phyloP scores from a whole-genome alignment of 1,139 yeast species.

The Yamadazyma pseudoaaseri region DNA sequence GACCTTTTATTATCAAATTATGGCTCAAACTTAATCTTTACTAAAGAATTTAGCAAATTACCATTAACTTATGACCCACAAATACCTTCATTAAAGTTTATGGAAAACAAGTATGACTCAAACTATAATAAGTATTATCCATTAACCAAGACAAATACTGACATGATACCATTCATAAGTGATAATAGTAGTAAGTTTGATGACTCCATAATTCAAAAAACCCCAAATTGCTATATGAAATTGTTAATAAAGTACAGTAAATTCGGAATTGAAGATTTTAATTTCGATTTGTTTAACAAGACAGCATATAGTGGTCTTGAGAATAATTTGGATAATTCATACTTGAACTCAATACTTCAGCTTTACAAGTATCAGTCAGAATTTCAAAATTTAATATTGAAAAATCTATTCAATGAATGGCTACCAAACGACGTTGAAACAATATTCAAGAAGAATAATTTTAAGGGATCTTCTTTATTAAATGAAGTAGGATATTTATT shows the following conservation, averaged over 20 bases:
- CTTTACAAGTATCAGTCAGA: conserved; percentile 77
- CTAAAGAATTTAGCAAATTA: conserved; percentile 50
- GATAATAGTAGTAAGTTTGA: conserved; percentile 45
- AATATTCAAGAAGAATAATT: conserved; percentile 25
- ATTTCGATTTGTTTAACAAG: conserved; percentile 77
- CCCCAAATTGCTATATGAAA: conserved; percentile 74
- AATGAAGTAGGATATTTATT: conserved; percentile 85
- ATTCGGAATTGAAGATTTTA: conserved; percentile 94
- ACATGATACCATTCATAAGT: conserved; percentile 68
- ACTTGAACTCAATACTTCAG: conserved; percentile 78
- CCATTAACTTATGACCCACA: conserved; percentile 47
- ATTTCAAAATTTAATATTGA: conserved; percentile 62
- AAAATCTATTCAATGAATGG: conserved; percentile 58
- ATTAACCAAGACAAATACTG: conserved; percentile 23
- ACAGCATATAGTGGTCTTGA: conserved; percentile 85
- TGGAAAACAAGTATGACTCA: conserved; percentile 47
- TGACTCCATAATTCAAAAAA: conserved; percentile 29
- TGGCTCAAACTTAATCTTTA: conserved; percentile 60
- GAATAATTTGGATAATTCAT: conserved; percentile 79
- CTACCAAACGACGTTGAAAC: conserved; percentile 41
- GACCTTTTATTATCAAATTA: conserved; percentile 79
- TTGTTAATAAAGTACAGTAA: conserved; percentile 80
- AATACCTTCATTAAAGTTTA: conserved; percentile 48
- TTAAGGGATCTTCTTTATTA: conserved; percentile 54
- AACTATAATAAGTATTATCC: conserved; percentile 48